Conservation (phyloP, 371 early-diverging fungal genomes). For the Paraphysoderma sedebokerense region DNA sequence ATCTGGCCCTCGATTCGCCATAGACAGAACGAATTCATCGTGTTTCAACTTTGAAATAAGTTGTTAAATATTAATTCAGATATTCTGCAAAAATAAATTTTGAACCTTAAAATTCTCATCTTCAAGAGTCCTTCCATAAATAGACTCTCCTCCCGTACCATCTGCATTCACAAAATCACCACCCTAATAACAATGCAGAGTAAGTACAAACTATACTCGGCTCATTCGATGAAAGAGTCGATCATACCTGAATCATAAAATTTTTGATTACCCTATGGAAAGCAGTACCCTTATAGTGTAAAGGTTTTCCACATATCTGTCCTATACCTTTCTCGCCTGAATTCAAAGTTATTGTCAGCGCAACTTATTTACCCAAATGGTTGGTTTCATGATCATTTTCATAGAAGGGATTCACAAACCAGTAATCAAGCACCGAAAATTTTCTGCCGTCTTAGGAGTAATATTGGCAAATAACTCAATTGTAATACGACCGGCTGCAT, state of each 20-base stretch:
- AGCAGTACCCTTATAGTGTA: conserved; percentile 43
- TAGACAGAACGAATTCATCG: conserved; percentile 69
- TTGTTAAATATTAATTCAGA: too few relatives aligned
- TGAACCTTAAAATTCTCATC: conserved; percentile 94
- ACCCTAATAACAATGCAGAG: too few relatives aligned
- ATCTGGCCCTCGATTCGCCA: conserved; percentile 94
- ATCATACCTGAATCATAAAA: conserved; percentile 49
- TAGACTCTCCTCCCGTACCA: conserved; percentile 92
- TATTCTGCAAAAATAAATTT: too few relatives aligned
- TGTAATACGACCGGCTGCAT: conserved; percentile 41
- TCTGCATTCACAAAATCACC: conserved; percentile 69
- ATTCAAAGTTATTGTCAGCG: conserved; percentile 51
- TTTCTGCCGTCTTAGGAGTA: conserved; percentile 81
- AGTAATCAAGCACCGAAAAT: conserved; percentile 83
- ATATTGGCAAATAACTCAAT: conserved; percentile 64
- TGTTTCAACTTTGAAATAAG: too few relatives aligned
- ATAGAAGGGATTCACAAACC: too few relatives aligned
- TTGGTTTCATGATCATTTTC: too few relatives aligned
- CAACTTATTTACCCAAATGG: too few relatives aligned
- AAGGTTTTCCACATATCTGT: conserved; percentile 32
- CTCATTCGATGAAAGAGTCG: too few relatives aligned
- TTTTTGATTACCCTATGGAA: conserved; percentile 48
- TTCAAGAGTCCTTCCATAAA: conserved; percentile 88
- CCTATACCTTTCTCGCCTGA: conserved; percentile 43
- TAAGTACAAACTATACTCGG: too few relatives aligned